These are phyloP conservation scores for Pholiota microspora DNA, from an alignment of 768 basidiomycete genomes.

Conservation along the genomic window DNA sequence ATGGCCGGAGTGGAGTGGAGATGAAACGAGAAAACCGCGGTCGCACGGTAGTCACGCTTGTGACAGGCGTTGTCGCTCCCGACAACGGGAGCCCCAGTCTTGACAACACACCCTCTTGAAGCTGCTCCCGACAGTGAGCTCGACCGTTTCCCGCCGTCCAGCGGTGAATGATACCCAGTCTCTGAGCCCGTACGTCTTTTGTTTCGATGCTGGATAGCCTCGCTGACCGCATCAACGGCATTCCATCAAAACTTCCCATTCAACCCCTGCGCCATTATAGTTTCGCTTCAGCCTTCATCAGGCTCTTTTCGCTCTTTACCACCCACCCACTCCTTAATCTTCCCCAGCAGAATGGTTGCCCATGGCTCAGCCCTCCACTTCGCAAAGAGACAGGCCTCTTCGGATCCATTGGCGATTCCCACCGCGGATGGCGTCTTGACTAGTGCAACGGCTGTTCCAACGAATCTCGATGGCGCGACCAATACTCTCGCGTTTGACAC, in stretches of 20 bases:
- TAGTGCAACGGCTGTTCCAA: conserved; percentile 6
- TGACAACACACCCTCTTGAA: conserved; percentile 4
- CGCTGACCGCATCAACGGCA: conserved; percentile 1
- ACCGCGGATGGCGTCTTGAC: conserved; percentile 16
- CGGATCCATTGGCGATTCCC: conserved; percentile 14
- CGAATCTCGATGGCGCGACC: conserved; percentile 12
- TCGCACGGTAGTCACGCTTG: conserved; percentile 6
- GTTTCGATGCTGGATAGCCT: conserved; percentile 2
- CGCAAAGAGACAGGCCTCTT: conserved; percentile 12
- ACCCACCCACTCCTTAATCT: conserved; percentile 12
- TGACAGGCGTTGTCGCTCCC: neutral
- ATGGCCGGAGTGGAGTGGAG: neutral
- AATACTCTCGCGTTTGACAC: conserved; percentile 16
- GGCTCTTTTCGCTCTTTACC: conserved; percentile 23
- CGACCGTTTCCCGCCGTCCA: neutral
- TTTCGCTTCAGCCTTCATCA: conserved; percentile 19
- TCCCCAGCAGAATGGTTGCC: conserved; percentile 20
- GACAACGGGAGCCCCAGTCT: neutral
- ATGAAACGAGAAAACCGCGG: conserved; percentile 1
- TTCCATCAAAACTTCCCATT: conserved; percentile 5
- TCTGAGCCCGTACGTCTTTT: conserved; percentile 3
- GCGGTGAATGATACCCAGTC: neutral
- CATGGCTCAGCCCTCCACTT: conserved; percentile 15
- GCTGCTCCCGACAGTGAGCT: conserved; percentile 2
- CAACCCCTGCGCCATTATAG: conserved; percentile 12